Base-by-base conservation (phyloP, 1,139 yeast genomes). In the Meyerozyma guilliermondii region DNA sequence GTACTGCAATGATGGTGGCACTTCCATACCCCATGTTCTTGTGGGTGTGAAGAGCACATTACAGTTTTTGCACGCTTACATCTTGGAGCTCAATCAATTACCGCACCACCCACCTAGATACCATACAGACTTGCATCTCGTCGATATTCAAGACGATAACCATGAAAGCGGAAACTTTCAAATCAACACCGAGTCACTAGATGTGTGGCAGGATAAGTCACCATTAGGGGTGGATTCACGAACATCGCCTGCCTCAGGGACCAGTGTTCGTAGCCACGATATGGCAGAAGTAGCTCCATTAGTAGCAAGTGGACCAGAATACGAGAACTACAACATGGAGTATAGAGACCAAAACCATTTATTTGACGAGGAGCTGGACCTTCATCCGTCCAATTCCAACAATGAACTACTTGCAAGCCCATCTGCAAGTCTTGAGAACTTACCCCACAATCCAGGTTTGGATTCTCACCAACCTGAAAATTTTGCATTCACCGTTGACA, bases 41-140 rank as follows among this genome's bases (percentile, higher is more conserved):
- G 81, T 76, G 27, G 87, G 87, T 1, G 55, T 68, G 13, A 78
- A 74, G 51, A 64, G 62, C 40, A 75, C 83, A 3, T 60, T 81
- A 38, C 74, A 71, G 46, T 78, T 71, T 47, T 67, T 81, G 59
- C 77, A 77, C 53, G 68, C 79, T 14, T 73, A 69, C 52, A 77
- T 80, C n/a, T 52, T 74, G 42, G 82, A 78, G 39, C 62, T 65
- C 48, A 67, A 58, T 17, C 47, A 43, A 28, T 5, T 39, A 5
- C 22, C 22, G 3, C 23, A 22, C 23, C 39, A 14, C 14, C 11
- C 31, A 10, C 39, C 39, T n/a, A 9, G 26, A 8, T 24, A 22
- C 24, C 18, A 23, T 26, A 13, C 36, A 20, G 36, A 33, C 14
- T 33, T 33, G 24, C 33, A 29, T 14, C 36, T 33, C 13, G 24